phyloP scores from a whole-genome alignment of 306 rosid genomes.

The Pterocarpus macrocarpus region DNA sequence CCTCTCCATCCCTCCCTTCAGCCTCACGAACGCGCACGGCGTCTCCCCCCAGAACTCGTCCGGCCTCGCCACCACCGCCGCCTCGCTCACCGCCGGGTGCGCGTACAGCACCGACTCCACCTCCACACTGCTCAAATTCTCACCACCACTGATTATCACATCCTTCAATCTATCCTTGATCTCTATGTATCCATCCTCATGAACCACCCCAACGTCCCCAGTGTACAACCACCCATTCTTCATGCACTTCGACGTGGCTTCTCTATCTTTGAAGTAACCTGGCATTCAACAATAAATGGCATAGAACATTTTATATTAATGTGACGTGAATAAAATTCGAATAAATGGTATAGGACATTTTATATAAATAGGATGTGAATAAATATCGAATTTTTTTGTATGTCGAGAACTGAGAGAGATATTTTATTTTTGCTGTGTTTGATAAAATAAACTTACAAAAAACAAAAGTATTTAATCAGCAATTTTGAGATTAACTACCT shows the following conservation, averaged over 20 bases:
- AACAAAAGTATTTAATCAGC: no score
- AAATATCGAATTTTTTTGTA: no score
- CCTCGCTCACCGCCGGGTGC: conserved; percentile 61
- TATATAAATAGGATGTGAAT: no score
- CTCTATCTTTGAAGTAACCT: conserved; percentile 66
- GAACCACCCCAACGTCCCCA: conserved; percentile 68
- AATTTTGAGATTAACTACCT: no score
- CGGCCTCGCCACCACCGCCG: conserved; percentile 73
- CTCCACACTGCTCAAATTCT: conserved; percentile 77
- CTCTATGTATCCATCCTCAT: conserved; percentile 66
- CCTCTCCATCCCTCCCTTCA: conserved; percentile 44
- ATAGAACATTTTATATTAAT: no score
- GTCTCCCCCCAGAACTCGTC: conserved; percentile 79
- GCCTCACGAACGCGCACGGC: conserved; percentile 71
- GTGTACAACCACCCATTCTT: conserved; percentile 70
- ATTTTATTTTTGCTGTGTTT: no score
- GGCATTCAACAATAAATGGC: conserved; percentile 40
- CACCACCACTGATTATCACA: conserved; percentile 76
- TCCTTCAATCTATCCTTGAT: conserved; percentile 73
- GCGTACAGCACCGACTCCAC: conserved; percentile 70
- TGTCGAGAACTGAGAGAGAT: no score
- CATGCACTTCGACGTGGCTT: conserved; percentile 50
- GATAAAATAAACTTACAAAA: no score
- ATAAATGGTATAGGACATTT: no score
- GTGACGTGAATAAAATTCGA: no score